These are phyloP conservation scores for Ramaria sp. DNA, from an alignment of 768 basidiomycete genomes.

Conservation along the genomic window DNA sequence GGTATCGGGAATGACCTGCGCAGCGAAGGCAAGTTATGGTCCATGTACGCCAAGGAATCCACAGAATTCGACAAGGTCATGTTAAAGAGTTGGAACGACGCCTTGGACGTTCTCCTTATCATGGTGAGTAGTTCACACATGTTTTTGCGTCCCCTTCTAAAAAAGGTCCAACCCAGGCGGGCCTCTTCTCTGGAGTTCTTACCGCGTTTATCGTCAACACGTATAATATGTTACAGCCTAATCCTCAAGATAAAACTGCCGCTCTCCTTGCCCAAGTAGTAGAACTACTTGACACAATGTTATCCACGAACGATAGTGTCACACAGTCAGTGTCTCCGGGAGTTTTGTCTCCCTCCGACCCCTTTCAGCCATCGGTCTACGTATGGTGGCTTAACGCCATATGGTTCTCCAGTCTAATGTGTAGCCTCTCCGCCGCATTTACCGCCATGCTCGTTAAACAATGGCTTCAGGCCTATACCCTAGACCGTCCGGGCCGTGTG, in stretches of 20 bases:
- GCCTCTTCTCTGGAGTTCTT: constrained; percentile 17
- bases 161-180: constrained; percentile 17
- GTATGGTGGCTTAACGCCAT: constrained; percentile 30
- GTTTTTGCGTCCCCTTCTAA: not conserved
- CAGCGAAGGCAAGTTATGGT: not conserved
- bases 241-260: constrained; percentile 1
- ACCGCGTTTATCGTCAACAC: constrained; percentile 18
- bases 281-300: not conserved
- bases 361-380: constrained; percentile 24
- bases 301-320: not conserved
- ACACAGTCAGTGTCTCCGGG: not conserved
- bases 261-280: not conserved
- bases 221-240: constrained; percentile 13
- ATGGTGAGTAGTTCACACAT: not conserved
- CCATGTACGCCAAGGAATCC: not conserved
- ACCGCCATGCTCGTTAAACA: constrained; percentile 20
- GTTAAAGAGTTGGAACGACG: constrained; percentile 1
- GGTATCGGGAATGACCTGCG: not conserved
- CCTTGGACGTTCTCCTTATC: constrained; percentile 4
- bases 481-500: constrained; percentile 7
- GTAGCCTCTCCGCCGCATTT: constrained; percentile 17
- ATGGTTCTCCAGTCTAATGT: constrained; percentile 18
- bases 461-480: constrained; percentile 16
- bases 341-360: not conserved
- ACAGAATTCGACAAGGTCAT: not conserved